Percentiles rank a stretch among this genome's conserved stretches.
phyloP scores from a whole-genome alignment of 2,329 filamentous ascomycete genomes.

The Cyphellophora europaea region DNA sequence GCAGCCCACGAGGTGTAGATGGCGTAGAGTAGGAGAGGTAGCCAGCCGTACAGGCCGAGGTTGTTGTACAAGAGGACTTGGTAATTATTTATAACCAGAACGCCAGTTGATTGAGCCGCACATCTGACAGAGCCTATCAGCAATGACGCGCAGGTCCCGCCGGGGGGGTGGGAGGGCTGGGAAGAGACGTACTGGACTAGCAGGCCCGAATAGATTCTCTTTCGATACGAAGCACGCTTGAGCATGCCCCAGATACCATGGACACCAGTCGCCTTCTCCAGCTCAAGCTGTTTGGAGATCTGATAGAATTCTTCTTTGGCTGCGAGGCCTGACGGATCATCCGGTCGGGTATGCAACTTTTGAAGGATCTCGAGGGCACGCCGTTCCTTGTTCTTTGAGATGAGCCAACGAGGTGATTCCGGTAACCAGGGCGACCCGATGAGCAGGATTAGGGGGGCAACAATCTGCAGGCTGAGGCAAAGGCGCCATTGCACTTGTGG shows the following conservation, averaged over 20 bases:
- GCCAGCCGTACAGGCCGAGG: conserved; percentile 3
- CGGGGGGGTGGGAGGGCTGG: too few species aligned
- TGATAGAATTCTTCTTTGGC: conserved; percentile 33
- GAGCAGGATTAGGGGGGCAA: too few species aligned
- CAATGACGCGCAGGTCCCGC: too few species aligned
- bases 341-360: conserved; percentile 32
- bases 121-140: too few species aligned
- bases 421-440: too few species aligned
- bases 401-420: too few species aligned
- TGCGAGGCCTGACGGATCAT: conserved; percentile 27
- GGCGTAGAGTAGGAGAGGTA: conserved; percentile 3
- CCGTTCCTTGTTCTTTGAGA: conserved; percentile 29
- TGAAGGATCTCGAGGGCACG: conserved; percentile 31
- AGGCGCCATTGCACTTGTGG: too few species aligned
- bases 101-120: conserved; percentile 3
- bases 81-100: conserved; percentile 4
- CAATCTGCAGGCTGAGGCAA: too few species aligned
- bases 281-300: conserved; percentile 34
- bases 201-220: conserved; percentile 28
- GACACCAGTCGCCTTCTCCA: conserved; percentile 23
- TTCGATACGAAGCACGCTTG: conserved; percentile 29
- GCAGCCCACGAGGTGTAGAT: conserved; percentile 2
- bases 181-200: conserved; percentile 29
- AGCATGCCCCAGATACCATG: conserved; percentile 30
- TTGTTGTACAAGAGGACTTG: conserved; percentile 3